These are phyloP conservation scores for Coemansia sp. DNA, from an alignment of 192 early-diverging fungal genomes.

Conservation along the genomic window DNA sequence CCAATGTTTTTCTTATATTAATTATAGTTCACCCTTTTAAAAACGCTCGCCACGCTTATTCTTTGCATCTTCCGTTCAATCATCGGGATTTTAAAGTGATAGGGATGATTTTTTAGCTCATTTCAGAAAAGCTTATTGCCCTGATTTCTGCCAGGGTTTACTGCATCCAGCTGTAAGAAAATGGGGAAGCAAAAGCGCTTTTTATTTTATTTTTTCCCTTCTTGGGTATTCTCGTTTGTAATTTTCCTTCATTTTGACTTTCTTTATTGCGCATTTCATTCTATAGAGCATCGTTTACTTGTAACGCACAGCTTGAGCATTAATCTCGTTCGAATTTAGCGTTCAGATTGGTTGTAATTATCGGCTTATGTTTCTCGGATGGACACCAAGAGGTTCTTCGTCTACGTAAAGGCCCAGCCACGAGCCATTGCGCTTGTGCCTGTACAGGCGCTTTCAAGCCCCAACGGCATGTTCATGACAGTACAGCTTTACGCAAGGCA, in stretches of 20 bases:
- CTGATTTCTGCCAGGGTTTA: too few species aligned
- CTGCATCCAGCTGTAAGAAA: too few species aligned
- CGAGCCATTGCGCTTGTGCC: conserved; percentile 65
- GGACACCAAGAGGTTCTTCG: conserved; percentile 52
- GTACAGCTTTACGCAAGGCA: conserved; percentile 1
- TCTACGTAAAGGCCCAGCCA: conserved; percentile 56
- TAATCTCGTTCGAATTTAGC: background rate
- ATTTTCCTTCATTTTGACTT: background rate
- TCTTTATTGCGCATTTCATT: background rate
- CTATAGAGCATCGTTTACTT: background rate
- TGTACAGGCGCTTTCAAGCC: conserved; percentile 50
- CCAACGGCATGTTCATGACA: conserved; percentile 23
- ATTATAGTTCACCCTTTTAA: too few species aligned
- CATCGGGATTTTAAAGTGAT: too few species aligned
- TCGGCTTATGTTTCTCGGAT: conserved; percentile 1
- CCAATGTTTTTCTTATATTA: too few species aligned
- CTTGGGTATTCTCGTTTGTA: too few species aligned
- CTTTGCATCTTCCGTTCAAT: too few species aligned
- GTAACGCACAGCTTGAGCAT: background rate
- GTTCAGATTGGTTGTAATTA: background rate
- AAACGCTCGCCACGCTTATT: too few species aligned
- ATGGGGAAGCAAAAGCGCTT: background rate
- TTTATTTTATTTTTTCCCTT: background rate
- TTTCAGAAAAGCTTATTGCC: too few species aligned
- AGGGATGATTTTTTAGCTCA: too few species aligned